Conservation (phyloP, 2,329 filamentous ascomycete species). For the Thielaviopsis euricoi region DNA sequence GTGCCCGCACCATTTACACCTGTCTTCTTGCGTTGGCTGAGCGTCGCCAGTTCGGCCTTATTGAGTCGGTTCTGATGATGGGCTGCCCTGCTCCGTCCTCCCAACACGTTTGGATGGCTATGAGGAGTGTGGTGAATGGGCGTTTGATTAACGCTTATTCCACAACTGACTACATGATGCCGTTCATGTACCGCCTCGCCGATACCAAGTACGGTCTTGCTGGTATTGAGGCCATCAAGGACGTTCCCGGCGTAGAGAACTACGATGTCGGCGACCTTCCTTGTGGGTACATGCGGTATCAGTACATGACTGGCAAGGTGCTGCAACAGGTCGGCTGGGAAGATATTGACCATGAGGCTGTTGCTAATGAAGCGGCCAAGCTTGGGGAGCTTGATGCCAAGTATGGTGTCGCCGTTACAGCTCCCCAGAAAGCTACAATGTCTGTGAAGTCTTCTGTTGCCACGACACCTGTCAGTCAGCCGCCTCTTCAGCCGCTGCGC, state of each 20-base stretch:
- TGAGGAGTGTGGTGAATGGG: slow-evolving; percentile 65
- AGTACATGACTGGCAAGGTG: slow-evolving; percentile 48
- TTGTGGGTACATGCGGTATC: slow-evolving; percentile 54
- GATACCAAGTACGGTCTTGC: slow-evolving; percentile 72
- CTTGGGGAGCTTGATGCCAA: slow-evolving; percentile 20
- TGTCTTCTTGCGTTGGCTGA: slow-evolving; percentile 70
- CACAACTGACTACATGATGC: slow-evolving; percentile 72
- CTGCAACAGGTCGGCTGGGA: slow-evolving; percentile 53
- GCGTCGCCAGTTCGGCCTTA: slow-evolving; percentile 63
- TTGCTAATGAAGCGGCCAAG: slow-evolving; percentile 17
- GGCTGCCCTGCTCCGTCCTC: slow-evolving; percentile 65
- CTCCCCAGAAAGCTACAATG: neutral
- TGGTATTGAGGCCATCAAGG: slow-evolving; percentile 58
- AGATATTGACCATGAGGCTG: slow-evolving; percentile 32
- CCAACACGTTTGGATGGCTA: slow-evolving; percentile 54
- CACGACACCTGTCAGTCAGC: neutral
- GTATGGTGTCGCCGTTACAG: slow-evolving; percentile 21
- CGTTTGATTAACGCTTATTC: slow-evolving; percentile 85
- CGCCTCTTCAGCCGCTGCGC: neutral
- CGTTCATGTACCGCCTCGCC: slow-evolving; percentile 70
- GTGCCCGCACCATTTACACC: slow-evolving; percentile 66
- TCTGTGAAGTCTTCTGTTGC: neutral
- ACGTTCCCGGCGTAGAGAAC: slow-evolving; percentile 51
- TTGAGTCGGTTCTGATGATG: slow-evolving; percentile 76
- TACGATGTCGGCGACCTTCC: slow-evolving; percentile 49